Conservation (phyloP, 441 rosid genomes). For the Croton setiger region DNA sequence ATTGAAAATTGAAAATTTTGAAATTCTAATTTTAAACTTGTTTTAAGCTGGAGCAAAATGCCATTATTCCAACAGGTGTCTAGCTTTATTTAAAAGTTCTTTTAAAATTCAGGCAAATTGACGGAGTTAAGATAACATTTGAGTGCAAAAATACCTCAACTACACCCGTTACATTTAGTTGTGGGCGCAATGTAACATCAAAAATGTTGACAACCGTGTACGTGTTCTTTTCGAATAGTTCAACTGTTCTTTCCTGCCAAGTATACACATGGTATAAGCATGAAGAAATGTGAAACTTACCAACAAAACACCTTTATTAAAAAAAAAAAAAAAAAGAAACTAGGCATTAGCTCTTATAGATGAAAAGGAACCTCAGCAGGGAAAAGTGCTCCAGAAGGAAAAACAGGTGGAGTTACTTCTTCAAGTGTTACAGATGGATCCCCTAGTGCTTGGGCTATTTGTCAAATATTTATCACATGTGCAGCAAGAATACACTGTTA, state of each 20-base stretch:
- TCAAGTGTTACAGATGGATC: conserved; percentile 77
- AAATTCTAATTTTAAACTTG: no score
- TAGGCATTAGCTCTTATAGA: not conserved
- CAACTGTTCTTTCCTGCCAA: conserved; percentile 76
- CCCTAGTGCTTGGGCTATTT: conserved; percentile 77
- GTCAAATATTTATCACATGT: conserved; percentile 16
- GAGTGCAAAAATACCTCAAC: conserved; percentile 60
- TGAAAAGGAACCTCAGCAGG: conserved; percentile 67
- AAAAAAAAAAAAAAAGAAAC: conserved; percentile 1
- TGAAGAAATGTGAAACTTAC: conserved; percentile 9
- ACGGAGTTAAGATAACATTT: not conserved
- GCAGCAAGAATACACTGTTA: conserved; percentile 13
- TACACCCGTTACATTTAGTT: conserved; percentile 81
- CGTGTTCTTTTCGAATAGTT: conserved; percentile 85
- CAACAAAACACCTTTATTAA: conserved; percentile 11
- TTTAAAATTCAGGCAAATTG: not conserved
- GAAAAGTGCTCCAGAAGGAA: conserved; percentile 75
- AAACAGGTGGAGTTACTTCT: conserved; percentile 76
- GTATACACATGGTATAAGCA: conserved; percentile 11
- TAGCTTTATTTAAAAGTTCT: not conserved
- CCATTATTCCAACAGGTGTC: not conserved
- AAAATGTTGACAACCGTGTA: conserved; percentile 92
- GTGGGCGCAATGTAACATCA: conserved; percentile 89
- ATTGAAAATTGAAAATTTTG: no score
- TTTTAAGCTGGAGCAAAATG: no score